Evolutionary conservation across 2,329 filamentous ascomycete genomes (phyloP), one percentile per base, ranked within the genome.

Genomic region (Fusarium sp.): DNA sequence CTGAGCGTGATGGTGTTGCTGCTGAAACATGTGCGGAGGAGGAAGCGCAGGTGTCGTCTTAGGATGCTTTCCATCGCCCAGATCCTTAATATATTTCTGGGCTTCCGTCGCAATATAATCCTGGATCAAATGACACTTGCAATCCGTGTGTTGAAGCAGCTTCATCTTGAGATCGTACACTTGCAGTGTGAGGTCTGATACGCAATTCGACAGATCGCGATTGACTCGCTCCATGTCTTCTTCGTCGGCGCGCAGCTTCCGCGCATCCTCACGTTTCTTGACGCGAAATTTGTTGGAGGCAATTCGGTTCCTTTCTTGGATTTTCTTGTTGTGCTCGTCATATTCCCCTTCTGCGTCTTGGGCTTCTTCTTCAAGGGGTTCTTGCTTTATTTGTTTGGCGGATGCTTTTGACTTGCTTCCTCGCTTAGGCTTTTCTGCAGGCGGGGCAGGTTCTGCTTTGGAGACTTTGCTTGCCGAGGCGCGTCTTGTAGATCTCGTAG

Each of bases 221-320:
- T 74, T 69, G 20, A 37, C 21, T 3, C 45, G 55, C 34, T 75
- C 63, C 49, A 76, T 63, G 7, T 46, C 59, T 32, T 68, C n/a
- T 16, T 75, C 71, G 20, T 69, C 41, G 1, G 37, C 20, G 20
- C 65, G 56, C 13, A 76, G 71, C 13, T 37, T 67, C 5, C 30
- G 55, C 2, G 64, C 60, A 14, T 71, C 61, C 10, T 71, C 65
- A 2, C 64, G 62, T 41, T 75, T 76, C 48, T 66, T 74, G 27
- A 63, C 16, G 2, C 74, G 71, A 30, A 74, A 74, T 28, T 68
- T 75, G 55, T 72, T 76, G 49, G 75, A 73, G 5, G 74, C 74
- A 11, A 73, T 21, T 12, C 74, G 72, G 20, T 72, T 76, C n/a
- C 72, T 59, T 28, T 67, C 64, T 4, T 72, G 72, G 0, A 68